phyloP scores from a whole-genome alignment of 2,329 filamentous ascomycete genomes.

The Cercospora sojina region DNA sequence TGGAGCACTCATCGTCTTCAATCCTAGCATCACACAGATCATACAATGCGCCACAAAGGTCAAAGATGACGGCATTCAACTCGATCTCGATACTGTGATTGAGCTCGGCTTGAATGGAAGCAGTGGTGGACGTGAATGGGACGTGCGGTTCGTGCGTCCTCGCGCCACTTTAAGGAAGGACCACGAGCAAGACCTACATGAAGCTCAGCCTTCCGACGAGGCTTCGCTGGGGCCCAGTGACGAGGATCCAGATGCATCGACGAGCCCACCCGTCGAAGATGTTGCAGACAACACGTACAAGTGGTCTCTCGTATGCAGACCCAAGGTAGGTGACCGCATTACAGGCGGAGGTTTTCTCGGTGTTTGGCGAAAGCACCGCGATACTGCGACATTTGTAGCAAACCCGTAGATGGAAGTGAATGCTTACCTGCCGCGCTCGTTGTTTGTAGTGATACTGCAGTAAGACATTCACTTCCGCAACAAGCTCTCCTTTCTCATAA shows the following conservation, averaged over 20 bases:
- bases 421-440: not conserved
- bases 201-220: not conserved
- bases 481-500: not conserved
- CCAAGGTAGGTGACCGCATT: constrained; percentile 42
- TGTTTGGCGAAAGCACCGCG: constrained; percentile 39
- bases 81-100: constrained; percentile 59
- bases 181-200: not conserved
- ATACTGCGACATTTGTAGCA: constrained; percentile 12
- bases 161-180: constrained; percentile 31
- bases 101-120: constrained; percentile 55
- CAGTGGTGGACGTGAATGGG: constrained; percentile 62
- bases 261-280: not conserved
- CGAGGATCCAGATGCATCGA: not conserved
- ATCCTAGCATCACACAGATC: constrained; percentile 76
- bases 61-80: constrained; percentile 55
- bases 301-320: constrained; percentile 39
- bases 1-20: constrained; percentile 68
- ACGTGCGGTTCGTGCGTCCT: constrained; percentile 55
- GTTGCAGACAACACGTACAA: constrained; percentile 1
- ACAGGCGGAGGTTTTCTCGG: constrained; percentile 43
- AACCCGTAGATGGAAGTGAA: constrained; percentile 28
- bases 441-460: not conserved
- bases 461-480: not conserved
- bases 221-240: not conserved
- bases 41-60: constrained; percentile 60